Percentiles rank a stretch among this genome's conserved stretches.
These are phyloP conservation scores for Mortierella polycephala DNA, from an alignment of 371 early-diverging fungal genomes.

Conservation along the genomic window DNA sequence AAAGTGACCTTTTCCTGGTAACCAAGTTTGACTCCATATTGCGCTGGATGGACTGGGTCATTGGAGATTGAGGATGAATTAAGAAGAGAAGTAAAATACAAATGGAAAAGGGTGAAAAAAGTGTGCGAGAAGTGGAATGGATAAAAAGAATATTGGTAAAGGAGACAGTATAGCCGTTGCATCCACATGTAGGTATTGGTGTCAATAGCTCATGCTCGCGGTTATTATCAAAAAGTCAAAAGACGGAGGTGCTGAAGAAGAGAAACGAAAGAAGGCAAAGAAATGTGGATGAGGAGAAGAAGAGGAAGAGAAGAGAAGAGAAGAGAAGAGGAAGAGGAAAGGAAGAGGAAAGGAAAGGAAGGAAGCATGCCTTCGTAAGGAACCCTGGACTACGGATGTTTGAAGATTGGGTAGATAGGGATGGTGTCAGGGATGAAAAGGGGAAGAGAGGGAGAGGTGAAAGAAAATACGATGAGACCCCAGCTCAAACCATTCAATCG, in stretches of 20 bases:
- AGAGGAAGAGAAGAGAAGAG: slow-evolving; percentile 1
- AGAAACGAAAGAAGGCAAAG: neutral
- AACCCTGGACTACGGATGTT: neutral
- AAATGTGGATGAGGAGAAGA: neutral
- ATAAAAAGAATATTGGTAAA: neutral
- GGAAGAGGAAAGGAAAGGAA: neutral
- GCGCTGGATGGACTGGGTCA: neutral
- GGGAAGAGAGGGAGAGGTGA: too few species aligned
- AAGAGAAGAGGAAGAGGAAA: neutral
- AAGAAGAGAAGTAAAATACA: neutral
- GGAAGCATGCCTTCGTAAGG: slow-evolving; percentile 3
- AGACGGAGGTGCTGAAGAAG: slow-evolving; percentile 3
- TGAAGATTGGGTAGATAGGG: too few species aligned
- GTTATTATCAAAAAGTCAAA: slow-evolving; percentile 2
- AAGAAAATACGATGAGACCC: too few species aligned
- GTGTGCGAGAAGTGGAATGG: neutral
- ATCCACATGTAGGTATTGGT: too few species aligned
- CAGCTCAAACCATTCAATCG: too few species aligned
- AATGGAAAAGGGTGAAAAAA: neutral
- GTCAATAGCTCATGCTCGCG: neutral
- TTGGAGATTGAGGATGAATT: neutral
- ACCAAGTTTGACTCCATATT: neutral
- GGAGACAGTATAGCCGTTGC: too few species aligned
- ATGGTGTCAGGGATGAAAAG: too few species aligned
- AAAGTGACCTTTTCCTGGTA: slow-evolving; percentile 15